These are phyloP conservation scores for Apium graveolens DNA, from an alignment of 129 eudicot species.

Conservation along the genomic window DNA sequence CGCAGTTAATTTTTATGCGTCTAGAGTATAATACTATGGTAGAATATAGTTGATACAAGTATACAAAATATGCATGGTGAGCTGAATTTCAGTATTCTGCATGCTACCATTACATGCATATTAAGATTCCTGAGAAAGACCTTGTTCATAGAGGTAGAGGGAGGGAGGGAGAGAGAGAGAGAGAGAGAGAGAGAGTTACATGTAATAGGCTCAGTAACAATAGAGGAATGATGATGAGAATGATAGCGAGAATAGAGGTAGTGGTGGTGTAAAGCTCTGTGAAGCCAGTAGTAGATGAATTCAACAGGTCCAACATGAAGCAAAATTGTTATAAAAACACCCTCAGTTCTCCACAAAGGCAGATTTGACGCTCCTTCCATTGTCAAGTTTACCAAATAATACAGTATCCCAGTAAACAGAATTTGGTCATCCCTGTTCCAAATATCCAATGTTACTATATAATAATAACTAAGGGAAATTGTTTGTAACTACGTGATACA, in stretches of 20 bases:
- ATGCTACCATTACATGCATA: too few species aligned
- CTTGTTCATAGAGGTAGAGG: too few species aligned
- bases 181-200: conserved; percentile 24
- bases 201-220: conserved; percentile 64
- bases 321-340: conserved; percentile 31
- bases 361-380: conserved; percentile 8
- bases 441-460: background rate
- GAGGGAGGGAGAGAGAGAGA: background rate
- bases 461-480: background rate
- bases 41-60: background rate
- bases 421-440: conserved; percentile 70
- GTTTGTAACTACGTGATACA: background rate
- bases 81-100: too few species aligned
- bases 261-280: conserved; percentile 73
- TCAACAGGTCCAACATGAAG: conserved; percentile 51
- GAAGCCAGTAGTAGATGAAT: conserved; percentile 71
- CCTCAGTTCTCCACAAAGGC: conserved; percentile 58
- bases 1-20: background rate
- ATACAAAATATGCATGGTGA: background rate
- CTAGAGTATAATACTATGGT: background rate
- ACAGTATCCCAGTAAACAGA: conserved; percentile 35
- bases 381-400: conserved; percentile 18
- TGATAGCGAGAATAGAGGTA: conserved; percentile 66
- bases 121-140: too few species aligned
- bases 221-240: conserved; percentile 71